Conservation (phyloP, 306 rosid genomes). For the Senna siamea region DNA sequence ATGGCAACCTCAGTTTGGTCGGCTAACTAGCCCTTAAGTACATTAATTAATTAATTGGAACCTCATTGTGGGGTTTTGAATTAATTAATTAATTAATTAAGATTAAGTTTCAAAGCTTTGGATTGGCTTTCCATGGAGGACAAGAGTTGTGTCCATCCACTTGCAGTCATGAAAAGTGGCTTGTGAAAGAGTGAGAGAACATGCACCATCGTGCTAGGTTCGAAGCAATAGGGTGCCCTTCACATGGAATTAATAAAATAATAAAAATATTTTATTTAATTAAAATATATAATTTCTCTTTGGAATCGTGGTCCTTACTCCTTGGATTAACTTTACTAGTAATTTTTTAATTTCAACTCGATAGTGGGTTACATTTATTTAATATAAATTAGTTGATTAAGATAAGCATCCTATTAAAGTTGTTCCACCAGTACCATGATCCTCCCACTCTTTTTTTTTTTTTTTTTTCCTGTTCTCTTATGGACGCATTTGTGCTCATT, state of each 20-base stretch:
- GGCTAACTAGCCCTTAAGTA: constrained; percentile 51
- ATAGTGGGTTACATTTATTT: constrained; percentile 66
- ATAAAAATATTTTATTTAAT: not conserved
- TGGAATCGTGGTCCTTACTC: constrained; percentile 30
- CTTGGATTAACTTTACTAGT: constrained; percentile 57
- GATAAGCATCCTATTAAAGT: constrained; percentile 48
- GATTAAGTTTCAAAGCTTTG: constrained; percentile 40
- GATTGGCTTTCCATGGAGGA: constrained; percentile 69
- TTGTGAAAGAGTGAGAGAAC: constrained; percentile 68
- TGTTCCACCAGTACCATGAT: constrained; percentile 43
- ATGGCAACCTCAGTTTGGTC: constrained; percentile 74
- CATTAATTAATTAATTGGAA: constrained; percentile 46
- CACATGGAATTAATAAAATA: constrained; percentile 61
- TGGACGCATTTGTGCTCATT: constrained; percentile 22
- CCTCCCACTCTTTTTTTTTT: not conserved
- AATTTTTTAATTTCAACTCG: constrained; percentile 43
- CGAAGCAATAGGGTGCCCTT: constrained; percentile 75
- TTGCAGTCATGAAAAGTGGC: constrained; percentile 66
- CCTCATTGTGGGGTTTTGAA: constrained; percentile 40
- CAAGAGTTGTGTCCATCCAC: constrained; percentile 68
- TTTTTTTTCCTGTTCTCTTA: not conserved
- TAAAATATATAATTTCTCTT: not conserved
- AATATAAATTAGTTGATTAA: constrained; percentile 50
- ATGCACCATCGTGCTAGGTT: constrained; percentile 72
- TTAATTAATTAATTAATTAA: constrained; percentile 42